Conservation (phyloP, 192 early-diverging fungal genomes). For the Umbelopsis vinacea region DNA sequence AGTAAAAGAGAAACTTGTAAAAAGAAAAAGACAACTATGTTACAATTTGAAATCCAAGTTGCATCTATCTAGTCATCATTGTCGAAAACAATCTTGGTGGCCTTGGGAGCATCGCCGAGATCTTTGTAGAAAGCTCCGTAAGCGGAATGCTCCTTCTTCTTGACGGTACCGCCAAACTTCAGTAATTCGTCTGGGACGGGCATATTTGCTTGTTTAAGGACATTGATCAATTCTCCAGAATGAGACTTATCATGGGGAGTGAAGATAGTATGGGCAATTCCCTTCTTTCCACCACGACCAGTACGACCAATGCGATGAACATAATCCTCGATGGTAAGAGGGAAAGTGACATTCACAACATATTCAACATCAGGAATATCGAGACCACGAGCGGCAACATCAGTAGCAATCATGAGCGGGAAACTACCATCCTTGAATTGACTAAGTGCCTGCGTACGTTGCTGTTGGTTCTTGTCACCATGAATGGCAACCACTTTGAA, state of each 20-base stretch:
- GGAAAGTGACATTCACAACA: constrained; percentile 97
- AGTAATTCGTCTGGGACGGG: constrained; percentile 84
- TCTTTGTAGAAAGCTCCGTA: constrained; percentile 97
- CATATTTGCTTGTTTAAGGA: constrained; percentile 87
- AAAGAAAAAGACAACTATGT: constrained; percentile 13
- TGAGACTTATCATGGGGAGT: constrained; percentile 87
- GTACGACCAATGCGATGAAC: constrained; percentile 96
- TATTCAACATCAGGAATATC: constrained; percentile 92
- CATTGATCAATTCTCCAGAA: constrained; percentile 89
- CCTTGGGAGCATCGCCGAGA: constrained; percentile 78
- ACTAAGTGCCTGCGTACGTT: constrained; percentile 79
- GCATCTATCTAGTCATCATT: constrained; percentile 23
- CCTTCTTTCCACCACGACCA: constrained; percentile 90
- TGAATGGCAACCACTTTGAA: constrained; percentile 88
- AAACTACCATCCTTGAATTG: constrained; percentile 80
- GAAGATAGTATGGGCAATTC: constrained; percentile 93
- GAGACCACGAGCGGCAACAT: constrained; percentile 89
- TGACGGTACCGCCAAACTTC: constrained; percentile 95
- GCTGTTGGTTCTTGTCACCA: constrained; percentile 87
- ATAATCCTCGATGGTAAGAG: constrained; percentile 94
- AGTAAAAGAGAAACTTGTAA: constrained; percentile 1
- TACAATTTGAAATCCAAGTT: constrained; percentile 25
- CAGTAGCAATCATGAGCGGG: constrained; percentile 92
- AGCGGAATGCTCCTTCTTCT: constrained; percentile 94
- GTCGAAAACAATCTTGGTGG: constrained; percentile 93